Evolutionary conservation across 1,284 basidiomycete species (phyloP).

Genomic region (Boletus sp.): DNA sequence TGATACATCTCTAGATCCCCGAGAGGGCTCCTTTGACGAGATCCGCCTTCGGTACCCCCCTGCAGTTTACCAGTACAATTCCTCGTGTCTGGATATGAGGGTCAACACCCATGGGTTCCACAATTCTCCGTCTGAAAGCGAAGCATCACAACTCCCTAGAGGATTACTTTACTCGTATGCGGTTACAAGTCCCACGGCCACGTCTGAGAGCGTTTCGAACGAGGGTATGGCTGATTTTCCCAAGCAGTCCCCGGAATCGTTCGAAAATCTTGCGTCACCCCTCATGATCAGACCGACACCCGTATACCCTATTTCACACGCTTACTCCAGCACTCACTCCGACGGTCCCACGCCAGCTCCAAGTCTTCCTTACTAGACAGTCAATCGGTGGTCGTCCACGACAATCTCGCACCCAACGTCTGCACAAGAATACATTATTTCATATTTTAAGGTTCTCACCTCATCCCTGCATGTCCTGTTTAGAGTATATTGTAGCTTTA

Average conservation of each 20-base stretch:
- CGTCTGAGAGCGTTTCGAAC: constrained; percentile 3
- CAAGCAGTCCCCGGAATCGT: constrained; percentile 6
- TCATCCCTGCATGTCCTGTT: constrained; percentile 10
- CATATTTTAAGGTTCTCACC: constrained; percentile 9
- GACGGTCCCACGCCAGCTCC: constrained; percentile 2
- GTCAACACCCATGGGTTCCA: constrained; percentile 5
- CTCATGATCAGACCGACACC: constrained; percentile 29
- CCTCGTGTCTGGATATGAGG: constrained; percentile 9
- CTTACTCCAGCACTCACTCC: constrained; percentile 12
- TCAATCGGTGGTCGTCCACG: neutral
- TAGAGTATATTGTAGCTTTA: constrained; percentile 18
- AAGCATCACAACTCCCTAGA: constrained; percentile 14
- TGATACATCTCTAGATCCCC: constrained; percentile 9
- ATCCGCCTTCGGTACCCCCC: constrained; percentile 7
- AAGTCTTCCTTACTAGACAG: constrained; percentile 9
- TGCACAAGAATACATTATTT: constrained; percentile 7
- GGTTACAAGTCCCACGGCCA: neutral
- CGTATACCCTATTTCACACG: constrained; percentile 28
- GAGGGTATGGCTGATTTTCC: neutral
- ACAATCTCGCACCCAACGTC: neutral
- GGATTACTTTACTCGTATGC: constrained; percentile 6
- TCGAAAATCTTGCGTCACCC: constrained; percentile 16
- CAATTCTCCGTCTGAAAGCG: constrained; percentile 11
- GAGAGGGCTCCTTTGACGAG: constrained; percentile 14
- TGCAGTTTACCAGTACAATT: constrained; percentile 7